Conservation (phyloP, 352 stramenopile species). For the Phytophthora quininea region DNA sequence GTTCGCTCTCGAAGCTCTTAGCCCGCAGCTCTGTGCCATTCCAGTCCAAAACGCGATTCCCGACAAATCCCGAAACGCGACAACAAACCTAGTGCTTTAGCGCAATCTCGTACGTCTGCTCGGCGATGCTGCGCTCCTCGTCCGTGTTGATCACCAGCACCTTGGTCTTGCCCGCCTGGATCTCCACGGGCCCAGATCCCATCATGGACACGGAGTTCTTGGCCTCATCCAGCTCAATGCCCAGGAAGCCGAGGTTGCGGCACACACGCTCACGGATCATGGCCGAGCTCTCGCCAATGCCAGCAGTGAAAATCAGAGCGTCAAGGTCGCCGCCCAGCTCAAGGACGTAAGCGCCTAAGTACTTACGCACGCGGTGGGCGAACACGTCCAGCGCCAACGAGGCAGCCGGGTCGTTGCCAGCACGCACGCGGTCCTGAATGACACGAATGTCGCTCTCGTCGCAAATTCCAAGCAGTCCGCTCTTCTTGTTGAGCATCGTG, state of each 20-base stretch:
- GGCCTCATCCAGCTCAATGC: conserved; percentile 71
- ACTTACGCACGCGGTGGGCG: conserved; percentile 87
- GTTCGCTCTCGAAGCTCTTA: conserved; percentile 1
- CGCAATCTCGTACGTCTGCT: conserved; percentile 76
- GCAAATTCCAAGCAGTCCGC: conserved; percentile 80
- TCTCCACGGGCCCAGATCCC: conserved; percentile 62
- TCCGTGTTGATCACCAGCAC: conserved; percentile 90
- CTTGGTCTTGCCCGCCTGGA: conserved; percentile 62
- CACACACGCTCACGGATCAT: conserved; percentile 82
- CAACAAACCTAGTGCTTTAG: conserved; percentile 40
- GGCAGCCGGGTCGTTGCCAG: conserved; percentile 54
- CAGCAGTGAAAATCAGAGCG: conserved; percentile 90
- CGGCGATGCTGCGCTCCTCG: conserved; percentile 91
- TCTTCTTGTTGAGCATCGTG: conserved; percentile 91
- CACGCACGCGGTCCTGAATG: conserved; percentile 69
- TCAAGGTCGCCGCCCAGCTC: conserved; percentile 74
- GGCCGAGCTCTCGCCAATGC: conserved; percentile 87
- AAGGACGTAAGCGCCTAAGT: conserved; percentile 84
- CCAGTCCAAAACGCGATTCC: conserved; percentile 14
- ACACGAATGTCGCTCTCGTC: conserved; percentile 85
- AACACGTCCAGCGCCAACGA: conserved; percentile 86
- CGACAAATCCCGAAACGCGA: conserved; percentile 10
- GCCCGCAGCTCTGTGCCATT: conserved; percentile 15
- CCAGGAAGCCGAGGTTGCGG: conserved; percentile 62
- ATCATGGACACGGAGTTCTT: conserved; percentile 78